Evolutionary conservation across 805 yeast species (phyloP), one percentile per base, ranked within the genome.

Genomic region (Barnettozyma vustinii): DNA sequence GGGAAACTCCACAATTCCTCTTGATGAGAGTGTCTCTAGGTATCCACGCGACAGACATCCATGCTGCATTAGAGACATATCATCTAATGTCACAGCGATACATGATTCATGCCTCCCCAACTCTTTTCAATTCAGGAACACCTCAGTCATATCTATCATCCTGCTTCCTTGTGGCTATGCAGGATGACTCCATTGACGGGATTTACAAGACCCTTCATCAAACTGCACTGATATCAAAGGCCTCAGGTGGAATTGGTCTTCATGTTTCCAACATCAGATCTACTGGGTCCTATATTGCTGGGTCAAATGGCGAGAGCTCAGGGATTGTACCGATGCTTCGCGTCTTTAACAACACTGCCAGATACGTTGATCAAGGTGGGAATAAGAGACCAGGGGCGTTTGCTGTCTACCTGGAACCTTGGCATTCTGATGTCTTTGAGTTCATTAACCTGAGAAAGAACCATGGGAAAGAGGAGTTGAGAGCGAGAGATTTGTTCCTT

Each of bases 351-450:
- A 87, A 90, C 69, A 90, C 98, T 23, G 98, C 99, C 19, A 81
- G 97, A 59, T 94, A 92, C 63, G 98, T 92, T 42, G 98, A 92
- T 62, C 99, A 92, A 74, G 99, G 99, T 54, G 98, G 98, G 48
- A 92, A 92, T 71, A 92, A 91, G 70, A 77, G 99, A 61, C 99
- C 99, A 0, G 98, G 98, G 53, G 99, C 99, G 2, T 87, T 94
- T 67, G 97, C 97, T 33, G 69, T 91, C 27, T 92, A 91, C 70
- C 66, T 92, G 35, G 99, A 92, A 71, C 98, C 99, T 49, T 92
- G 99, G 99, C 99, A 92, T 65, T 80, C 86, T 10, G 99, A 92
- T 62, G 75, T 92, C 32, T 86, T 89, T 66, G 96, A 87, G 50
- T 85, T 92, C 62, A 68, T 94, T 45, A 92, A 91, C 53, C 73